A percentile compares a stretch with the other conserved stretches of the same genome.
Evolutionary conservation across 106 monocot genomes (phyloP).

Genomic region (Allium fistulosum): DNA sequence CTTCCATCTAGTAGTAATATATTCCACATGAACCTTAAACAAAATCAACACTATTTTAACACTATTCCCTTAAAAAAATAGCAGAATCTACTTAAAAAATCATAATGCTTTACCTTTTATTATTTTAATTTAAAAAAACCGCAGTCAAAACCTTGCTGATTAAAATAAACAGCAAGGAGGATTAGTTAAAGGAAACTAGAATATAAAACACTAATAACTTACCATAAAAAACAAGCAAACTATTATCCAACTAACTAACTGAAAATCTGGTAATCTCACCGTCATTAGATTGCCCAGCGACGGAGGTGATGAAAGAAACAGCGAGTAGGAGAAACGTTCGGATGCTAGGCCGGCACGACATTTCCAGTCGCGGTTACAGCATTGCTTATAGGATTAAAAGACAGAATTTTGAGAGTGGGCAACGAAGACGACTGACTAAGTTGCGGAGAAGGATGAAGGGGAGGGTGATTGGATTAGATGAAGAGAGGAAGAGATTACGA

Average conservation of each 20-base stretch:
- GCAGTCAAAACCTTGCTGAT: neutral
- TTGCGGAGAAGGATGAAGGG: too few relatives aligned
- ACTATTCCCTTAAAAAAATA: conserved; percentile 1
- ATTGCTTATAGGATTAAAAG: neutral
- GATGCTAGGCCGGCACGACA: conserved; percentile 2
- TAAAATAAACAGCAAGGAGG: neutral
- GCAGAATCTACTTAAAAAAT: neutral
- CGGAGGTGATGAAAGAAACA: neutral
- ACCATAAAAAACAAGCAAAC: neutral
- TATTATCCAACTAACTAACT: neutral
- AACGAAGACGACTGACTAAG: too few relatives aligned
- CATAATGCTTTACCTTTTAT: too few relatives aligned
- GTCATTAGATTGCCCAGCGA: conserved; percentile 8
- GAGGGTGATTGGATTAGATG: neutral
- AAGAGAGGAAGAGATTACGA: too few relatives aligned
- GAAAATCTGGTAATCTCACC: conserved; percentile 12
- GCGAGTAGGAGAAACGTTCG: neutral
- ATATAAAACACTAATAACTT: neutral
- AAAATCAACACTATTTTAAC: neutral
- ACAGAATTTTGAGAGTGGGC: too few relatives aligned
- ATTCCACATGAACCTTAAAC: neutral
- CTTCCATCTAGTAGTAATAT: neutral
- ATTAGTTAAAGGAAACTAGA: neutral
- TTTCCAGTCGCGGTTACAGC: neutral
- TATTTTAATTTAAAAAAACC: too few relatives aligned